Percentiles rank a stretch among this genome's conserved stretches.
Conservation (phyloP, 2,329 filamentous ascomycete species). For the Fusarium penzigii region DNA sequence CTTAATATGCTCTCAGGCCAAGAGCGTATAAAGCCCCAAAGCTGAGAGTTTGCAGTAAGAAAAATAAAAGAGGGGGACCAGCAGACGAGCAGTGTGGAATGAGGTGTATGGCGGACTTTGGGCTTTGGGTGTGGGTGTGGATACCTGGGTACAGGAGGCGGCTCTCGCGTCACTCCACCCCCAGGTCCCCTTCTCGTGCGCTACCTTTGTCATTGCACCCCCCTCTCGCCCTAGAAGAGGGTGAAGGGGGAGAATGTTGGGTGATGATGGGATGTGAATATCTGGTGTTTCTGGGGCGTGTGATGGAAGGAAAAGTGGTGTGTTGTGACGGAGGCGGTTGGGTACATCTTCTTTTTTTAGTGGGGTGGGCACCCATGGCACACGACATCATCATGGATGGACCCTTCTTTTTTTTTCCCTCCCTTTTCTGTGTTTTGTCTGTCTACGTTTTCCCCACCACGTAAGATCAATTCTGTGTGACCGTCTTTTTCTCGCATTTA, state of each 20-base stretch:
- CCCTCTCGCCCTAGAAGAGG: background rate
- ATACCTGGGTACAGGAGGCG: background rate
- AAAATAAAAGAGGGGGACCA: slow-evolving; percentile 10
- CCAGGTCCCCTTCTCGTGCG: background rate
- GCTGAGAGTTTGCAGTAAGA: background rate
- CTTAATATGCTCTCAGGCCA: no score
- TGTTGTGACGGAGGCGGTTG: no score
- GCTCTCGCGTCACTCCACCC: background rate
- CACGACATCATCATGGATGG: slow-evolving; percentile 20
- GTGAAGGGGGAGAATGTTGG: background rate
- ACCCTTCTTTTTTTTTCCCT: slow-evolving; percentile 24
- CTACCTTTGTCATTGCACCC: background rate
- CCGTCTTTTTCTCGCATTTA: background rate
- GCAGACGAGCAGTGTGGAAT: slow-evolving; percentile 9
- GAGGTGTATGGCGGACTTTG: slow-evolving; percentile 6
- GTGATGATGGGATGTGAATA: background rate
- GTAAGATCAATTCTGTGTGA: background rate
- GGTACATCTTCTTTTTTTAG: slow-evolving; percentile 2
- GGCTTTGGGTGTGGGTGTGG: background rate
- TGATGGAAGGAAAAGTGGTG: no score
- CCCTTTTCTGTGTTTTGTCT: slow-evolving; percentile 6
- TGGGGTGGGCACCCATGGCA: background rate
- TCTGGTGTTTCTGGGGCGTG: no score
- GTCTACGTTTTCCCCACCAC: background rate
- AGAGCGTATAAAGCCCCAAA: no score